phyloP scores from a whole-genome alignment of 2,329 filamentous ascomycete species.

The Aureobasidium sp. region DNA sequence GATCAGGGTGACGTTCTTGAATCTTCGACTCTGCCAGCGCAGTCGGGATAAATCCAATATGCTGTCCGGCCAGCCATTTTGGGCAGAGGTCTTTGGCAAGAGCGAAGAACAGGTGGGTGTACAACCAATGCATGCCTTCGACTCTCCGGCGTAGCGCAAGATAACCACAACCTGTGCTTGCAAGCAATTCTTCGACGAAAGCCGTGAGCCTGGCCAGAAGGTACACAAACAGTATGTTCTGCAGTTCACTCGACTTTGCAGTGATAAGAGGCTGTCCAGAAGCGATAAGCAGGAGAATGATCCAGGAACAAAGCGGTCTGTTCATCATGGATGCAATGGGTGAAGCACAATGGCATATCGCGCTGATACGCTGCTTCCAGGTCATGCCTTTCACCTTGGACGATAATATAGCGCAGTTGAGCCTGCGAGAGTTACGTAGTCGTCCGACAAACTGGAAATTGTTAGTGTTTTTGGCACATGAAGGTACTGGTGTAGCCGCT shows the following conservation, averaged over 20 bases:
- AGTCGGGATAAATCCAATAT: conserved; percentile 1
- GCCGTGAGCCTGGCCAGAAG: background rate
- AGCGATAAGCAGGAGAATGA: conserved; percentile 6
- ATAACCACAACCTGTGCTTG: conserved; percentile 5
- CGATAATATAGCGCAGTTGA: background rate
- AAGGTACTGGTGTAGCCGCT: background rate
- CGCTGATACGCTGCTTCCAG: background rate
- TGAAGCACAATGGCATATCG: conserved; percentile 3
- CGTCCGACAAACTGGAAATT: background rate
- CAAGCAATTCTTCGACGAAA: conserved; percentile 2
- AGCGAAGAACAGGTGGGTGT: conserved; percentile 1
- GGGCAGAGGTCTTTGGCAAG: conserved; percentile 6
- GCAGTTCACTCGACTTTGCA: background rate
- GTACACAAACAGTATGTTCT: background rate
- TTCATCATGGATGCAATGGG: conserved; percentile 12
- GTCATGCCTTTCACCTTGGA: background rate
- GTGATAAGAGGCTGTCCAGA: background rate
- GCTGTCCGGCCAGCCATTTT: background rate
- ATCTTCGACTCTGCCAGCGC: conserved; percentile 8
- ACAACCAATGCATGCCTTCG: conserved; percentile 2
- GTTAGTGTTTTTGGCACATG: background rate
- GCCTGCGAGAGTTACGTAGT: conserved; percentile 2
- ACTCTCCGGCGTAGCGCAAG: background rate
- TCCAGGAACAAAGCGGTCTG: conserved; percentile 6
- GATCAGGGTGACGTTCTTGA: conserved; percentile 4